A percentile compares a stretch with the other conserved stretches of the same genome.
Conservation (phyloP, 1,139 yeast genomes). For the Lodderomyces orthopsilosis region DNA sequence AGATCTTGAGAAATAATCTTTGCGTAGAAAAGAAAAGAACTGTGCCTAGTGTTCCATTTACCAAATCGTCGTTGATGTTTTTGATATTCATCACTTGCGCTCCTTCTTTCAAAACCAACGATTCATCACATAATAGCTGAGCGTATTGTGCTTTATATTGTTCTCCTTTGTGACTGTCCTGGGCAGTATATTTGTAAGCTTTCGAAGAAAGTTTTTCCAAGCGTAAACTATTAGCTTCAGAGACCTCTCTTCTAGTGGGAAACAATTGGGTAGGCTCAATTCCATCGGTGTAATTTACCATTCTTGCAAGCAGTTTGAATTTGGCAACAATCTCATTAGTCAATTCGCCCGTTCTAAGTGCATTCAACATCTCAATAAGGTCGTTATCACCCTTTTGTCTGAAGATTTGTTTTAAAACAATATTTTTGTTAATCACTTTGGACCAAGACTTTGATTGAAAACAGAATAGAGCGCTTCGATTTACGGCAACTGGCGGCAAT, state of each 20-base stretch:
- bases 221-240: conserved; percentile 58
- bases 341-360: conserved; percentile 65
- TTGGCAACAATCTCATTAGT: conserved; percentile 41
- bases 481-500: conserved; percentile 71
- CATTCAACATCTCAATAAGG: conserved; percentile 71
- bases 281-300: conserved; percentile 63
- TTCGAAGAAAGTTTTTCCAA: conserved; percentile 33
- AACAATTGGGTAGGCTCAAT: conserved; percentile 78
- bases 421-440: conserved; percentile 49
- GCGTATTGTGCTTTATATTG: conserved; percentile 30
- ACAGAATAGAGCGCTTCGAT: conserved; percentile 43
- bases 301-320: conserved; percentile 50
- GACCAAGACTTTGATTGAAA: conserved; percentile 62
- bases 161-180: conserved; percentile 37
- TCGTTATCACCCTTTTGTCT: conserved; percentile 70
- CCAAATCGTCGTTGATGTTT: conserved; percentile 44
- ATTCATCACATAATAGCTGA: conserved; percentile 46
- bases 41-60: conserved; percentile 57
- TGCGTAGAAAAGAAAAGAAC: conserved; percentile 62
- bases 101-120: conserved; percentile 49
- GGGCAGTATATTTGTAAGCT: conserved; percentile 48
- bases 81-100: conserved; percentile 60
- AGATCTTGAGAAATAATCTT: conserved; percentile 24
- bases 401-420: conserved; percentile 61
- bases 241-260: conserved; percentile 75